These are phyloP conservation scores for Exophiala bonariae DNA, from an alignment of 2,329 filamentous ascomycete genomes.

Conservation along the genomic window DNA sequence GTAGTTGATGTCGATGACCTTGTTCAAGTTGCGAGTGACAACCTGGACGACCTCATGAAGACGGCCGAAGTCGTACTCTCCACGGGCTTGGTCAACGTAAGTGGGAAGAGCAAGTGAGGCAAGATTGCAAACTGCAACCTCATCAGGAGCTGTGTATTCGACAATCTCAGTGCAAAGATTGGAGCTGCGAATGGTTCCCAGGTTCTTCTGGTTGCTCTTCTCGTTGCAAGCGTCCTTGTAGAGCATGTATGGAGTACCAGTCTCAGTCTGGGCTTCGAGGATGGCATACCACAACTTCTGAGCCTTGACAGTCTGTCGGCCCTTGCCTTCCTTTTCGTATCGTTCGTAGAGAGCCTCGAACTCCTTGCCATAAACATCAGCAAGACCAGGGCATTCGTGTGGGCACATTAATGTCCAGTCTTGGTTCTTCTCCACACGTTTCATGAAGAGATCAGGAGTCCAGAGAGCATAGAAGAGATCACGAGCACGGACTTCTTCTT, in stretches of 20 bases:
- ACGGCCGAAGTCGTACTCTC: constrained; percentile 92
- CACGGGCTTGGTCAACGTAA: constrained; percentile 82
- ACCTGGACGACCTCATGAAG: constrained; percentile 92
- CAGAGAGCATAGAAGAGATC: constrained; percentile 97
- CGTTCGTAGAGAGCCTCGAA: constrained; percentile 90
- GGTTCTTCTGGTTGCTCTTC: constrained; percentile 99
- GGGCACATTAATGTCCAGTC: constrained; percentile 99
- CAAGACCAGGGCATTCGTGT: constrained; percentile 90
- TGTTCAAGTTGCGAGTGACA: constrained; percentile 93
- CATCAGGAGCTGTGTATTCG: constrained; percentile 94
- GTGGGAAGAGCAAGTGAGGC: constrained; percentile 90
- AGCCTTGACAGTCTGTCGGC: constrained; percentile 88
- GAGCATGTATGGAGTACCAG: constrained; percentile 98
- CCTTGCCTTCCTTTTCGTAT: constrained; percentile 85
- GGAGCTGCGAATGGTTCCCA: constrained; percentile 96
- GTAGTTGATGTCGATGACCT: constrained; percentile 97
- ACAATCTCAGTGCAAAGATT: constrained; percentile 99
- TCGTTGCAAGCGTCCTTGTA: constrained; percentile 99
- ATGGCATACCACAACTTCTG: constrained; percentile 99
- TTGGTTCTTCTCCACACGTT: constrained; percentile 94
- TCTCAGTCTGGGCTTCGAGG: constrained; percentile 97
- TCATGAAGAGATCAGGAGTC: constrained; percentile 99
- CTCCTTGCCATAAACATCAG: constrained; percentile 96
- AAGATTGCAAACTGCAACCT: constrained; percentile 98
- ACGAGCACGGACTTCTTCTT: constrained; percentile 94